phyloP scores from a whole-genome alignment of 768 basidiomycete genomes.

The Pulveroboletus sp. region DNA sequence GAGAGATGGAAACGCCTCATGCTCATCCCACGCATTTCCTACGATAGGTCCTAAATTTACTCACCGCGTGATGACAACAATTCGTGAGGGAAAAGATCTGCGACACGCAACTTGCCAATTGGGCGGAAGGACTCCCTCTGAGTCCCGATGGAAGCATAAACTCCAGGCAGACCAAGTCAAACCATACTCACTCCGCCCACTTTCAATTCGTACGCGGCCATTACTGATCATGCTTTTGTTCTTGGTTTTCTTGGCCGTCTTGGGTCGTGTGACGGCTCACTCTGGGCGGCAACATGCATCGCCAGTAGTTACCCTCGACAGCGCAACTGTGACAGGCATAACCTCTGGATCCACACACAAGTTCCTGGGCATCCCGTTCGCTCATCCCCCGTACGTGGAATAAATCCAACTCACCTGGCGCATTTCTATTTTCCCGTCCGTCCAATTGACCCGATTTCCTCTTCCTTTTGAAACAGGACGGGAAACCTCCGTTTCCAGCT shows the following conservation, averaged over 20 bases:
- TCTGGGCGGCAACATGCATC: neutral
- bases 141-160: too few species aligned
- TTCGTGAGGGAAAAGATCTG: too few species aligned
- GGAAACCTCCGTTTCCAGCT: conserved; percentile 34
- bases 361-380: conserved; percentile 41
- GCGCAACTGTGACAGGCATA: conserved; percentile 27
- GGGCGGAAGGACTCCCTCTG: too few species aligned
- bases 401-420: neutral
- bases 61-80: too few species aligned
- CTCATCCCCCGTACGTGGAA: conserved; percentile 33
- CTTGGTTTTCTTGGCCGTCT: neutral
- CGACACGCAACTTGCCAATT: too few species aligned
- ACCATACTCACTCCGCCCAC: too few species aligned
- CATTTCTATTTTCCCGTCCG: neutral
- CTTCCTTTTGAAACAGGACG: conserved; percentile 19
- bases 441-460: neutral
- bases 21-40: too few species aligned
- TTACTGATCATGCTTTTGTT: neutral
- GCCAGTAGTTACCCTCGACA: conserved; percentile 27
- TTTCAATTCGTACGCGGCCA: neutral
- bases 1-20: too few species aligned
- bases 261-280: neutral
- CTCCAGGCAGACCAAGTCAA: too few species aligned
- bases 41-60: too few species aligned
- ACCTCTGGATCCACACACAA: conserved; percentile 19